Conservation (phyloP, 2,329 filamentous ascomycete genomes). For the Nothophaeocryptopus gaeumannii region DNA sequence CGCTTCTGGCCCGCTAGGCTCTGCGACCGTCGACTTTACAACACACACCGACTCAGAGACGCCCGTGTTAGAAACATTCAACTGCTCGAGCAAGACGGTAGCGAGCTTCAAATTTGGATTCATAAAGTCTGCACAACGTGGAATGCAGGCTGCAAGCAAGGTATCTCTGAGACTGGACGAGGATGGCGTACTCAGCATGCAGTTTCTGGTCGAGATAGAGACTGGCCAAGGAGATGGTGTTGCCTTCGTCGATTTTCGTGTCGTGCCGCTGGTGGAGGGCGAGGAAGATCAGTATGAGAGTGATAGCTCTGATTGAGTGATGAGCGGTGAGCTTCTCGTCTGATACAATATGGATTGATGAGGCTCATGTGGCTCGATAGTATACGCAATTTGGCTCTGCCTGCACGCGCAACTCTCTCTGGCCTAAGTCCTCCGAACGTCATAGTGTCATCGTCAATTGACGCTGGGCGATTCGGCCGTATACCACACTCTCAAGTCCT, state of each 20-base stretch:
- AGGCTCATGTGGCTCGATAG: too few species aligned
- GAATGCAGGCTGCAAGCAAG: conserved; percentile 91
- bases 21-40: conserved; percentile 59
- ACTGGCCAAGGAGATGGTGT: conserved; percentile 39
- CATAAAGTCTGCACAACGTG: conserved; percentile 78
- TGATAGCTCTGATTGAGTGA: conserved; percentile 7
- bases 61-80: conserved; percentile 69
- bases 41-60: conserved; percentile 28
- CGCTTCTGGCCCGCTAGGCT: conserved; percentile 59
- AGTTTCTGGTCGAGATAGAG: conserved; percentile 93
- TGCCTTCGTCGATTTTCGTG: conserved; percentile 79
- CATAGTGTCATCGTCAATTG: too few species aligned
- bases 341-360: too few species aligned
- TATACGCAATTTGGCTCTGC: too few species aligned
- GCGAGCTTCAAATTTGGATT: conserved; percentile 84
- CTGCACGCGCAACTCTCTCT: too few species aligned
- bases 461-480: too few species aligned
- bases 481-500: too few species aligned
- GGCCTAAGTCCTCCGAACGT: too few species aligned
- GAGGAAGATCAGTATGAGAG: conserved; percentile 42
- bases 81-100: conserved; percentile 56
- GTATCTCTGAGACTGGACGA: conserved; percentile 85
- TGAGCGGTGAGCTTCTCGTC: too few species aligned
- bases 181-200: conserved; percentile 86
- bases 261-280: conserved; percentile 68